Conservation (phyloP, 2,329 filamentous ascomycete species). For the Xylariomycetidae sp. region DNA sequence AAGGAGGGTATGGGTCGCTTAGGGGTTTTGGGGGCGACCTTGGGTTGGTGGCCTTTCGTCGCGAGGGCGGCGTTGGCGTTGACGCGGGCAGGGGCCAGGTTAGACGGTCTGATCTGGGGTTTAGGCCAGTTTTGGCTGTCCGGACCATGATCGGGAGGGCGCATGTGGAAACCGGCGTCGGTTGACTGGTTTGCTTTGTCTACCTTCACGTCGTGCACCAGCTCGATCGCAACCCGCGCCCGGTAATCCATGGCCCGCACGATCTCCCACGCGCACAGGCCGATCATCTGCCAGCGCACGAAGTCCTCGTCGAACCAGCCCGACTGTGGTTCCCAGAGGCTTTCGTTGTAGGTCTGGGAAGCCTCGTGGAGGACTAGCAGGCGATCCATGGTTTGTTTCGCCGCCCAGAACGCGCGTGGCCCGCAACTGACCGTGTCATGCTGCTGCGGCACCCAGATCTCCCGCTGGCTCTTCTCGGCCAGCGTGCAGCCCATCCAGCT, state of each 20-base stretch:
- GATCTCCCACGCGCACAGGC: constrained; percentile 10
- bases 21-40: too few relatives aligned
- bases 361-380: constrained; percentile 7
- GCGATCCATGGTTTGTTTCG: constrained; percentile 16
- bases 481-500: too few relatives aligned
- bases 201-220: constrained; percentile 5
- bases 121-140: too few relatives aligned
- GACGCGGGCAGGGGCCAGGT: too few relatives aligned
- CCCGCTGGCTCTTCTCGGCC: background rate
- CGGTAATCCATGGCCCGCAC: constrained; percentile 15
- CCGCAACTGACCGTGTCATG: constrained; percentile 13
- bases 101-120: too few relatives aligned
- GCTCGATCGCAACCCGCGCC: constrained; percentile 17
- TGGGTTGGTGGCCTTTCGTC: too few relatives aligned
- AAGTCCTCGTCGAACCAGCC: constrained; percentile 18
- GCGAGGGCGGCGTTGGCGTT: too few relatives aligned
- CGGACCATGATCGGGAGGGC: too few relatives aligned
- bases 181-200: too few relatives aligned
- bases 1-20: too few relatives aligned
- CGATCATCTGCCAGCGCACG: constrained; percentile 22
- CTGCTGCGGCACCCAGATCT: constrained; percentile 13
- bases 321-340: constrained; percentile 11
- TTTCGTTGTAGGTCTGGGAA: constrained; percentile 3
- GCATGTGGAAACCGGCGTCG: too few relatives aligned
- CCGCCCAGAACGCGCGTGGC: constrained; percentile 16